A percentile compares a stretch with the other conserved stretches of the same genome.
These are phyloP conservation scores for Amylostereum areolatum DNA, from an alignment of 1,284 basidiomycete species.

Conservation along the genomic window DNA sequence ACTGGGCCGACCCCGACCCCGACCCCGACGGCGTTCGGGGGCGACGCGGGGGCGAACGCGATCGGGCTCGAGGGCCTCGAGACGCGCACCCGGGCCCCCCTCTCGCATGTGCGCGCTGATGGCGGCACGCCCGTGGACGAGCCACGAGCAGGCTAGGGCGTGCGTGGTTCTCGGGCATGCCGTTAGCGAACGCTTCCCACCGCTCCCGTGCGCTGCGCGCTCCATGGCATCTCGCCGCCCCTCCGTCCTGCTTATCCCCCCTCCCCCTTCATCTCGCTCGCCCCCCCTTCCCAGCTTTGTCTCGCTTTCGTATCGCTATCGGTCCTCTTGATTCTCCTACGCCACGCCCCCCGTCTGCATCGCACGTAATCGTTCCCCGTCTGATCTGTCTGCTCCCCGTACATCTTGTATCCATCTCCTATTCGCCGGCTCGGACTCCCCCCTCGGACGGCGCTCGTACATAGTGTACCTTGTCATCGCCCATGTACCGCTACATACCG, in stretches of 20 bases:
- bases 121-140: too few species aligned
- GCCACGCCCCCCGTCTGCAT: neutral
- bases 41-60: too few species aligned
- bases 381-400: neutral
- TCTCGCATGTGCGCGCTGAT: too few species aligned
- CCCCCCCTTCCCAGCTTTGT: too few species aligned
- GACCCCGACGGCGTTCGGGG: neutral
- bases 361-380: conserved; percentile 4
- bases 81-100: too few species aligned
- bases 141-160: too few species aligned
- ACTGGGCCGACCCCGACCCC: neutral
- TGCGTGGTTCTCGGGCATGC: too few species aligned
- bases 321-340: conserved; percentile 4
- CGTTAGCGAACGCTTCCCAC: too few species aligned
- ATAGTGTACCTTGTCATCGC: conserved; percentile 4
- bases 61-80: too few species aligned
- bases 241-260: neutral
- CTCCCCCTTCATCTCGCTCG: too few species aligned
- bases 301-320: neutral
- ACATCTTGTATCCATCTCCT: conserved; percentile 5
- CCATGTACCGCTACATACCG: conserved; percentile 3
- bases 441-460: conserved; percentile 5
- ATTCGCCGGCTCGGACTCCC: conserved; percentile 1
- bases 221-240: neutral
- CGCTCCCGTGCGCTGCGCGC: too few species aligned